Evolutionary conservation across 2,329 filamentous ascomycete species (phyloP).

Genomic region (Alternaria metachromatica): DNA sequence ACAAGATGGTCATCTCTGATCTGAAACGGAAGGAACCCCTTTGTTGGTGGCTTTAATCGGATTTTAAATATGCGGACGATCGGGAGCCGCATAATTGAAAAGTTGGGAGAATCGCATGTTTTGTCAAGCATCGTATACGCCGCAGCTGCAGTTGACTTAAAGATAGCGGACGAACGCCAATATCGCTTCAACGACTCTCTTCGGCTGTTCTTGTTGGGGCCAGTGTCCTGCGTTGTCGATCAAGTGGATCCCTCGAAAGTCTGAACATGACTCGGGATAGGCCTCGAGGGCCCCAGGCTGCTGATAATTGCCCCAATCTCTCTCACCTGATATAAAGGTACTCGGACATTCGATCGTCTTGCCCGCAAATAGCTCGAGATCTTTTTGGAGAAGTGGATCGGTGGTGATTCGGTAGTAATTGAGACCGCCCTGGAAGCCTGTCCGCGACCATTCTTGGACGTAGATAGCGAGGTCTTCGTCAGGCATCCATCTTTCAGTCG

Average conservation of each 20-base stretch:
- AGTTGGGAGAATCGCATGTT: not conserved
- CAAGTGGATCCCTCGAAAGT: conserved; percentile 61
- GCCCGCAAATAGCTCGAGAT: conserved; percentile 66
- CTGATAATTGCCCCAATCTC: conserved; percentile 74
- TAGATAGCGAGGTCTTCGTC: conserved; percentile 67
- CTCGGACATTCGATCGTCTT: conserved; percentile 67
- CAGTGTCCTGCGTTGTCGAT: conserved; percentile 71
- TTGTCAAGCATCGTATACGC: not conserved
- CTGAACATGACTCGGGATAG: conserved; percentile 59
- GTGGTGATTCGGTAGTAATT: conserved; percentile 72
- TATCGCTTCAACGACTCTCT: conserved; percentile 59
- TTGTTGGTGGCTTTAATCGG: not conserved
- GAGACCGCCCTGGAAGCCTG: conserved; percentile 69
- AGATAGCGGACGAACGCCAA: conserved; percentile 49
- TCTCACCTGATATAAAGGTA: conserved; percentile 65
- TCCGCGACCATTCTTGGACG: conserved; percentile 65
- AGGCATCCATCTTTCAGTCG: conserved; percentile 62
- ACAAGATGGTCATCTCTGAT: not conserved
- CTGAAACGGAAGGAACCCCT: not conserved
- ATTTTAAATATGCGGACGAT: not conserved
- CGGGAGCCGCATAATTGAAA: not conserved
- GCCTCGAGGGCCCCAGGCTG: conserved; percentile 68
- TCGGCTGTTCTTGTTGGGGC: conserved; percentile 71
- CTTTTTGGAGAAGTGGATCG: conserved; percentile 55
- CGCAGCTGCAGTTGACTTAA: conserved; percentile 4